These are phyloP conservation scores for Cladophialophora psammophila DNA, from an alignment of 2,329 filamentous ascomycete genomes.

Conservation along the genomic window DNA sequence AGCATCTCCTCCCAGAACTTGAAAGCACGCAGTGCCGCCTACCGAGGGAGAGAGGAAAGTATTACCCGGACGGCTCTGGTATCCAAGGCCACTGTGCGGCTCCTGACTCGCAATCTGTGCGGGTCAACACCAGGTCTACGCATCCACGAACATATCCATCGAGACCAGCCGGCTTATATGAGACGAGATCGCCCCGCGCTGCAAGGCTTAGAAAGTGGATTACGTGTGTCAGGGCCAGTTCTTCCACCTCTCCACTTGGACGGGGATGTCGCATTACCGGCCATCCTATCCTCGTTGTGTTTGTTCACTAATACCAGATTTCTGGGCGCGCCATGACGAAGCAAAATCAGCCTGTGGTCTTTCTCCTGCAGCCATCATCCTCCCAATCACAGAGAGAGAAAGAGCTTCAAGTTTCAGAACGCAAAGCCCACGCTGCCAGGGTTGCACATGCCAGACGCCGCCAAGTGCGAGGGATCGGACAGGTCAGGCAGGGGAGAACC, in stretches of 20 bases:
- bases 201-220: neutral
- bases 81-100: neutral
- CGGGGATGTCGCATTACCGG: neutral
- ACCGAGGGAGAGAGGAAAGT: neutral
- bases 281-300: neutral
- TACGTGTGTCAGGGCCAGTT: neutral
- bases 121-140: neutral
- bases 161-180: neutral
- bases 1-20: neutral
- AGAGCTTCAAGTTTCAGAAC: neutral
- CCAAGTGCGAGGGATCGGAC: neutral
- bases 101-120: neutral
- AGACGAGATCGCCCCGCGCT: neutral
- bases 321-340: neutral
- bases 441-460: neutral
- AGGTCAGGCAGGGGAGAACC: neutral
- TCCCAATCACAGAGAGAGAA: conserved; percentile 5
- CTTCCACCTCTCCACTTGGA: neutral
- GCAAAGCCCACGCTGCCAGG: neutral
- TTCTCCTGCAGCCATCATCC: neutral
- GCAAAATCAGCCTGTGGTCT: neutral
- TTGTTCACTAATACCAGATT: neutral
- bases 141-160: neutral
- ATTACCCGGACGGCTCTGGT: neutral
- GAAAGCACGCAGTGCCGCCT: neutral